Evolutionary conservation across 139 green algal species (phyloP).

Genomic region (Coelastrella sp.): DNA sequence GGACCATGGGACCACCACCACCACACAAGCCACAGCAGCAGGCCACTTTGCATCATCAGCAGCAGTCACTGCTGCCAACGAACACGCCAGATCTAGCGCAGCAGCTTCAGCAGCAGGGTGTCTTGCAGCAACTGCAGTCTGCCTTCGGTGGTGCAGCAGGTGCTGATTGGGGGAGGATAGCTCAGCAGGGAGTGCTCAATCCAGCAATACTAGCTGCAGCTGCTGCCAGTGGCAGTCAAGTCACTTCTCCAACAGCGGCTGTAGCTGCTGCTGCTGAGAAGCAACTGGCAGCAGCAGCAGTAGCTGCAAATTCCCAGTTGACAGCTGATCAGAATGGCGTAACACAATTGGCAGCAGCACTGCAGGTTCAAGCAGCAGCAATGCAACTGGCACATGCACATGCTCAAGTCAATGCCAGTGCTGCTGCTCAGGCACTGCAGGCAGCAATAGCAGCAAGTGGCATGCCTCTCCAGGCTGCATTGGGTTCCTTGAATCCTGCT

Average conservation of each 20-base stretch:
- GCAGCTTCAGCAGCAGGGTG: neutral
- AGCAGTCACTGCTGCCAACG: neutral
- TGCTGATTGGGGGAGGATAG: too few species aligned
- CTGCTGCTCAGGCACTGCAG: neutral
- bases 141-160: neutral
- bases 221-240: too few species aligned
- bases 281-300: neutral
- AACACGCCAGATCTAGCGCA: neutral
- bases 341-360: neutral
- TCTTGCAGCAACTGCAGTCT: neutral
- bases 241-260: too few species aligned
- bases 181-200: neutral
- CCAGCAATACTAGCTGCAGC: neutral
- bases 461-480: too few species aligned
- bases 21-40: neutral
- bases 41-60: neutral
- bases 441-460: neutral
- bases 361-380: neutral
- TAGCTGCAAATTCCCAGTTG: neutral
- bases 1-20: neutral
- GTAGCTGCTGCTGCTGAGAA: neutral
- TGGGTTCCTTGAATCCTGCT: too few species aligned
- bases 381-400: neutral
- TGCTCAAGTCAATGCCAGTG: neutral
- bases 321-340: neutral